Conservation (phyloP, 192 early-diverging fungal genomes). For the Coemansia sp. region DNA sequence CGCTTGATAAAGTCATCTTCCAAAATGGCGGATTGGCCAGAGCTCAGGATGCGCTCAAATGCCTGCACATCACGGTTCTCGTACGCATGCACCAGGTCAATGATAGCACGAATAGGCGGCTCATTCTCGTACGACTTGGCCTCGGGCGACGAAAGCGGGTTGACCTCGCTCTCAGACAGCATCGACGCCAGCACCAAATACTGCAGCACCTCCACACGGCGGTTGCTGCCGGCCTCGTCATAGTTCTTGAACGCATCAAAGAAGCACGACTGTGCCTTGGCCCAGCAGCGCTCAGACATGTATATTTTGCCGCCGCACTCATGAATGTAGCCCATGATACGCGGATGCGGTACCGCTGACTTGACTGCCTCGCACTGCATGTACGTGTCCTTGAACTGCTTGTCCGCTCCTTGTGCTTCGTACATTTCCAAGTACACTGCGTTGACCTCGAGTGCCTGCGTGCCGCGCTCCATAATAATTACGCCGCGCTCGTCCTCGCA, state of each 20-base stretch:
- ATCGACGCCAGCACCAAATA: conserved; percentile 95
- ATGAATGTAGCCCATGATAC: conserved; percentile 95
- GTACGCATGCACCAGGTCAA: conserved; percentile 85
- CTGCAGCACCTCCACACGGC: conserved; percentile 91
- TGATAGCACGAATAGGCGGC: conserved; percentile 90
- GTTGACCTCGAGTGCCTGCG: conserved; percentile 88
- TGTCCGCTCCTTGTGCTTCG: conserved; percentile 80
- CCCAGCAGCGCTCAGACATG: conserved; percentile 92
- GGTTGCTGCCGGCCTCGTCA: conserved; percentile 92
- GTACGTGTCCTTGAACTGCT: conserved; percentile 88
- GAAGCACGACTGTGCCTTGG: conserved; percentile 87
- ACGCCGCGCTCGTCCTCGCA: conserved; percentile 24
- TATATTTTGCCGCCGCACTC: conserved; percentile 99
- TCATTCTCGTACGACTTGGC: conserved; percentile 96
- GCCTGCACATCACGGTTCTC: conserved; percentile 82
- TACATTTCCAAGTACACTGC: conserved; percentile 98
- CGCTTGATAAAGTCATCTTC: conserved; percentile 85
- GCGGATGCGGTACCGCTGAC: conserved; percentile 93
- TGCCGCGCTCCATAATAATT: conserved; percentile 79
- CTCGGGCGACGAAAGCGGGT: conserved; percentile 96
- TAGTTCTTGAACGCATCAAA: conserved; percentile 98
- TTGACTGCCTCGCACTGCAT: conserved; percentile 84
- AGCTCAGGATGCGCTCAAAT: conserved; percentile 83
- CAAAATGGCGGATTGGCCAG: conserved; percentile 74
- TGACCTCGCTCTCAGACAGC: conserved; percentile 93